Evolutionary conservation across 1,284 basidiomycete genomes (phyloP).

Genomic region (Blastosporella zonata): DNA sequence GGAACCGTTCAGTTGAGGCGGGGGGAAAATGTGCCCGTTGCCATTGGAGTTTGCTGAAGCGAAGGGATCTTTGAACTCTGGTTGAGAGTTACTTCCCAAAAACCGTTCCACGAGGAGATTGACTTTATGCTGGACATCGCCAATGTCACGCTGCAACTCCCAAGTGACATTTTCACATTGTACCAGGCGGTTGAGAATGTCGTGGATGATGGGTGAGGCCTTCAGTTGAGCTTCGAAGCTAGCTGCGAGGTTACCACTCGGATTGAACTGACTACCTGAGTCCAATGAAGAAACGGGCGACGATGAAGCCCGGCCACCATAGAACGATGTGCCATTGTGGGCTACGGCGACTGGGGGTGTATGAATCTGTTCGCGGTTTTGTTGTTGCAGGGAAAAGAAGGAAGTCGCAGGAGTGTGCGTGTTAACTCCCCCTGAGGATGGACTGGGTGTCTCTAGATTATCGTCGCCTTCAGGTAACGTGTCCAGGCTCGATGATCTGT

Average conservation of each 20-base stretch:
- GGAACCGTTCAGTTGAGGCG: constrained; percentile 40
- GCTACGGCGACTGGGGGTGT: constrained; percentile 40
- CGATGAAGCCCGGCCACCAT: constrained; percentile 51
- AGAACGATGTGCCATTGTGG: constrained; percentile 33
- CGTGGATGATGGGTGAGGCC: constrained; percentile 69
- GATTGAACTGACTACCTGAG: constrained; percentile 61
- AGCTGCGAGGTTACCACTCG: constrained; percentile 39
- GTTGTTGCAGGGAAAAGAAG: constrained; percentile 33
- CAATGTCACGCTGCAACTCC: constrained; percentile 73
- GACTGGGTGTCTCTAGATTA: constrained; percentile 26
- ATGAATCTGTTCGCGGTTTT: constrained; percentile 30
- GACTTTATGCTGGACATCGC: constrained; percentile 74
- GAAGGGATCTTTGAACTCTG: constrained; percentile 79
- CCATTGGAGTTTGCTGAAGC: constrained; percentile 40
- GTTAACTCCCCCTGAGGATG: constrained; percentile 29
- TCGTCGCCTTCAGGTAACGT: constrained; percentile 57
- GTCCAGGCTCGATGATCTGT: constrained; percentile 48
- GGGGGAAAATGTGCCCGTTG: constrained; percentile 31
- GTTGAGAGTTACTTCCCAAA: constrained; percentile 42
- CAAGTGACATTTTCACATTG: constrained; percentile 68
- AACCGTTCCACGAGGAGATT: constrained; percentile 71
- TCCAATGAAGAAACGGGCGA: constrained; percentile 77
- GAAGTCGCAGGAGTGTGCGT: constrained; percentile 33
- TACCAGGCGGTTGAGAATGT: constrained; percentile 71
- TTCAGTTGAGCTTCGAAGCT: constrained; percentile 72